Conservation (phyloP, 306 rosid species). For the Sesbania bispinosa region DNA sequence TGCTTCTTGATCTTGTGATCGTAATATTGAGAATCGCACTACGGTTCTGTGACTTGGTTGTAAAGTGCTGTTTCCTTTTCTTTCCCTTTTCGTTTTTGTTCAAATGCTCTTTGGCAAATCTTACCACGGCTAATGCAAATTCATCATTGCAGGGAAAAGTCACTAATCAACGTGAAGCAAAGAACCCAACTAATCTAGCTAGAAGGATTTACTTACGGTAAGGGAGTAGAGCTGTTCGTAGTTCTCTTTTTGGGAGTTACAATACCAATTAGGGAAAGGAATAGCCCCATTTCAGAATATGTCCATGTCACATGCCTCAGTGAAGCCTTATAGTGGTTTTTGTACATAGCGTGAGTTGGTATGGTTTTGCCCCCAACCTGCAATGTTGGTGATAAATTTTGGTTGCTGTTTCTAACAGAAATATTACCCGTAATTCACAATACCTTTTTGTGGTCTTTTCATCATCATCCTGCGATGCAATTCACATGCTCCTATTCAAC, state of each 20-base stretch:
- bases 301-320: neutral
- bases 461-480: neutral
- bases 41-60: too few species aligned
- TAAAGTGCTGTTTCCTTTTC: neutral
- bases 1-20: neutral
- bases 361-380: too few species aligned
- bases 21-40: too few species aligned
- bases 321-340: too few species aligned
- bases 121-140: constrained; percentile 15
- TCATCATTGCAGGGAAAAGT: constrained; percentile 41
- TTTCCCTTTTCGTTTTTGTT: neutral
- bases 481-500: neutral
- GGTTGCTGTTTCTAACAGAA: neutral
- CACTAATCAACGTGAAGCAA: neutral
- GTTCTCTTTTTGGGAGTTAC: neutral
- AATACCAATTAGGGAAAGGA: neutral
- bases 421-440: neutral
- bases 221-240: constrained; percentile 9
- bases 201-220: constrained; percentile 40
- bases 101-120: neutral
- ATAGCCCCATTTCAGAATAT: neutral
- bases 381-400: constrained; percentile 13
- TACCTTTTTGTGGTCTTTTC: neutral
- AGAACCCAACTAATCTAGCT: constrained; percentile 11
- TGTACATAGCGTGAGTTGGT: constrained; percentile 29